Conservation (phyloP, 352 stramenopile genomes). For the Globisporangium solare region DNA sequence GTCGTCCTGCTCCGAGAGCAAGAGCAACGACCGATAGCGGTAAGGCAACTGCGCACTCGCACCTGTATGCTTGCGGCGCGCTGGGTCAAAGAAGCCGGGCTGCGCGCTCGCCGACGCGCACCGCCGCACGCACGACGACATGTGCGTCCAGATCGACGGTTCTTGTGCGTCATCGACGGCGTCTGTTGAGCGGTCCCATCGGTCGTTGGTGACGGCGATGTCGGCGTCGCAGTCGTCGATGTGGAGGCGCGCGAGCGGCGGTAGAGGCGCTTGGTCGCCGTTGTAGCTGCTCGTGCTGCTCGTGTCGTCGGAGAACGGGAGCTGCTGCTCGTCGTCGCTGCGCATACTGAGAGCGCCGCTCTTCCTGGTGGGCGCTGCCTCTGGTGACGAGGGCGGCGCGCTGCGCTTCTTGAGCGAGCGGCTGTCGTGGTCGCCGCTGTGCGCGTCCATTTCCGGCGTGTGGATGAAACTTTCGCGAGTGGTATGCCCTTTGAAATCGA, state of each 20-base stretch:
- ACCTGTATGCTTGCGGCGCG: slow-evolving; percentile 30
- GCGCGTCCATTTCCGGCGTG: no score
- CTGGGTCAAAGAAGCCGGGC: slow-evolving; percentile 26
- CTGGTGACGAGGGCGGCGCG: neutral
- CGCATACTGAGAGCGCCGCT: neutral
- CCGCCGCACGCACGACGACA: slow-evolving; percentile 16
- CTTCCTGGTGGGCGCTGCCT: neutral
- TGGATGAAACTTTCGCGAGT: no score
- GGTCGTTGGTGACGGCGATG: neutral
- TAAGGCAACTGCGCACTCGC: slow-evolving; percentile 12
- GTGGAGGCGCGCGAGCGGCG: slow-evolving; percentile 1
- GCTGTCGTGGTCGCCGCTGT: neutral
- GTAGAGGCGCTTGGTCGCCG: neutral
- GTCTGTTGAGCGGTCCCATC: no score
- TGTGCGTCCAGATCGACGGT: slow-evolving; percentile 6
- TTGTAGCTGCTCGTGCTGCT: slow-evolving; percentile 7
- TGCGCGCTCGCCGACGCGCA: slow-evolving; percentile 16
- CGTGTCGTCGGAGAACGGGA: slow-evolving; percentile 3
- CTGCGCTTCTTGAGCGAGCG: slow-evolving; percentile 7
- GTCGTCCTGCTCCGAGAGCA: slow-evolving; percentile 3
- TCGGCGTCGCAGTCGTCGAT: neutral
- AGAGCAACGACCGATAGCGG: slow-evolving; percentile 14
- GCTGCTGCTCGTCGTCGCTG: neutral
- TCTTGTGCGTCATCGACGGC: slow-evolving; percentile 3
- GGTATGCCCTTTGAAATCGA: no score